Conservation (phyloP, 352 stramenopile genomes). For the Phytophthora megakarya region DNA sequence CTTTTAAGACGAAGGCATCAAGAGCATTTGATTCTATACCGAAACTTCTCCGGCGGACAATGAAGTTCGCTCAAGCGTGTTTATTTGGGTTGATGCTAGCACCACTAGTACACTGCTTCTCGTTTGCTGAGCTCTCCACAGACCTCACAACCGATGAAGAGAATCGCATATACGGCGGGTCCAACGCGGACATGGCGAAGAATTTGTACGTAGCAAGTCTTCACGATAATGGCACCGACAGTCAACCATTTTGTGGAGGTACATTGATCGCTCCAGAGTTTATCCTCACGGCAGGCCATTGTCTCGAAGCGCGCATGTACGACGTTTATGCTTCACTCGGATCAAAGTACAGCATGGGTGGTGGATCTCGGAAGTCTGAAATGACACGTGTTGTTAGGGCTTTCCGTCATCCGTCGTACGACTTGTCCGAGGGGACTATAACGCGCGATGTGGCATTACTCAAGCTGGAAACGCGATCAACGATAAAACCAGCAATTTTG, state of each 20-base stretch:
- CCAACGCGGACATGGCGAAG: background rate
- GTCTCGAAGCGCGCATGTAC: conserved; percentile 30
- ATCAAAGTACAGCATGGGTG: background rate
- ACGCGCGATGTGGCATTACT: conserved; percentile 45
- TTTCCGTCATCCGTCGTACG: conserved; percentile 14
- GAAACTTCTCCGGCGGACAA: too few species aligned
- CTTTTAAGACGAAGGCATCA: too few species aligned
- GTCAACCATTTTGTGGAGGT: conserved; percentile 12
- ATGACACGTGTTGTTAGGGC: conserved; percentile 4
- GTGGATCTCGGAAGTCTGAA: background rate
- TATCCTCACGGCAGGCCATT: conserved; percentile 66
- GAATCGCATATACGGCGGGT: background rate
- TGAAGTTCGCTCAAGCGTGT: too few species aligned
- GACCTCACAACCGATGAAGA: background rate
- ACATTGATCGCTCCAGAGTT: conserved; percentile 44
- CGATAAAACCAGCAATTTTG: conserved; percentile 27
- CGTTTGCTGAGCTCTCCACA: too few species aligned
- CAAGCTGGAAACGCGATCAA: conserved; percentile 43
- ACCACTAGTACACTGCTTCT: too few species aligned
- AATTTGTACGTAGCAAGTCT: background rate
- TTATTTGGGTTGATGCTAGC: too few species aligned
- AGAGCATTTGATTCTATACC: too few species aligned
- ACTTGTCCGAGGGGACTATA: background rate
- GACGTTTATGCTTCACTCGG: conserved; percentile 8
- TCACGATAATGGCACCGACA: background rate